phyloP scores from a whole-genome alignment of 1,284 basidiomycete species.

The Boletus hoseneyae region DNA sequence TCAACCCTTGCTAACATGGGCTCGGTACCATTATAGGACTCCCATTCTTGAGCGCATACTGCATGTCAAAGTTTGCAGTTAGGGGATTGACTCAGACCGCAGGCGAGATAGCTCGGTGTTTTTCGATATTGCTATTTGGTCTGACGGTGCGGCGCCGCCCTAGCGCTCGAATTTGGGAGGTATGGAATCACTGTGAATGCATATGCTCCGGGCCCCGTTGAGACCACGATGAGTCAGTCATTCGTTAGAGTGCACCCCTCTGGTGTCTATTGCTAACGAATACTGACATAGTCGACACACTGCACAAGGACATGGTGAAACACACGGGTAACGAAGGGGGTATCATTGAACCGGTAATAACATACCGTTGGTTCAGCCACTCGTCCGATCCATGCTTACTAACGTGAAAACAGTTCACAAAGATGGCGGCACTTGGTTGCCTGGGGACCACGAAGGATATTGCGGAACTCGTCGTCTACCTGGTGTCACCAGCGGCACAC shows the following conservation, averaged over 20 bases:
- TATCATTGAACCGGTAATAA: conserved; percentile 13
- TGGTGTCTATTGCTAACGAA: not conserved
- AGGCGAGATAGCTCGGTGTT: conserved; percentile 11
- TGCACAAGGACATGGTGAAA: conserved; percentile 19
- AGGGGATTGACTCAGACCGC: conserved; percentile 33
- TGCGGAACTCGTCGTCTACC: conserved; percentile 35
- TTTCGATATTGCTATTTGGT: not conserved
- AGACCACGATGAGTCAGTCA: conserved; percentile 34
- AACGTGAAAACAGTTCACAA: conserved; percentile 12
- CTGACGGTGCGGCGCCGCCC: conserved; percentile 3
- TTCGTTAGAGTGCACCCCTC: not conserved
- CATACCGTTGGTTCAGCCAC: too few species aligned
- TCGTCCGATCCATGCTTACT: conserved; percentile 2
- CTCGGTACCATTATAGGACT: conserved; percentile 13
- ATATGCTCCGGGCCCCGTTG: conserved; percentile 45
- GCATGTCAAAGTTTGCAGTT: conserved; percentile 34
- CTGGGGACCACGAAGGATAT: conserved; percentile 34
- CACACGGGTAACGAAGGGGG: conserved; percentile 17
- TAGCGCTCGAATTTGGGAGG: conserved; percentile 39
- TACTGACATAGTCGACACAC: conserved; percentile 11
- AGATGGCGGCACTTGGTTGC: conserved; percentile 20
- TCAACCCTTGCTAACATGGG: not conserved
- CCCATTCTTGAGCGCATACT: conserved; percentile 24
- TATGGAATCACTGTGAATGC: conserved; percentile 49
- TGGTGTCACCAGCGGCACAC: conserved; percentile 35